A percentile compares a stretch with the other conserved stretches of the same genome.
phyloP scores from a whole-genome alignment of 768 basidiomycete species.

The Mycena latifolia region DNA sequence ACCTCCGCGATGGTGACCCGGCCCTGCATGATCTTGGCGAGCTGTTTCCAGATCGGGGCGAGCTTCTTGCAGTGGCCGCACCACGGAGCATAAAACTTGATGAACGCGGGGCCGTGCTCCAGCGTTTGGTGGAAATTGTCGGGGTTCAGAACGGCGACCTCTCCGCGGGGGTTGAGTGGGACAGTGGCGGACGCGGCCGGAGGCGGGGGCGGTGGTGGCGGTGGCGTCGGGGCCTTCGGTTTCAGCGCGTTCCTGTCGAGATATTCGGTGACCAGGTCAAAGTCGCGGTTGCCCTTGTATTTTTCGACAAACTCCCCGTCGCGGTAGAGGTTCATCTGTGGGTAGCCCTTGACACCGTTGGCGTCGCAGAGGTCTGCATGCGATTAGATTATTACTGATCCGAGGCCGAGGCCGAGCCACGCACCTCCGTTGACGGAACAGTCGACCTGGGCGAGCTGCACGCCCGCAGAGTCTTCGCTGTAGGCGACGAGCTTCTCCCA shows the following conservation, averaged over 20 bases:
- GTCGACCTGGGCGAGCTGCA: conserved; percentile 86
- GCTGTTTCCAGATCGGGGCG: conserved; percentile 82
- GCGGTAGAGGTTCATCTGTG: conserved; percentile 79
- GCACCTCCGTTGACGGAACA: conserved; percentile 82
- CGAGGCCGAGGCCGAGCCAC: conserved; percentile 42
- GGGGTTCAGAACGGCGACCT: conserved; percentile 50
- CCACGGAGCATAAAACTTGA: conserved; percentile 93
- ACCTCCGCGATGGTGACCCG: conserved; percentile 87
- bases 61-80: conserved; percentile 98
- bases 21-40: conserved; percentile 78
- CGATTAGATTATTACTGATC: neutral
- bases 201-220: conserved; percentile 23
- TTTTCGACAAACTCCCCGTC: conserved; percentile 72
- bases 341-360: conserved; percentile 80
- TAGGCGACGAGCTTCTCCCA: conserved; percentile 79
- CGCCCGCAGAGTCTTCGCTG: conserved; percentile 54
- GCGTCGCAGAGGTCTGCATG: conserved; percentile 81
- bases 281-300: conserved; percentile 67
- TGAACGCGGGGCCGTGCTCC: conserved; percentile 59
- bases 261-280: conserved; percentile 68
- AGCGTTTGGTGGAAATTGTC: conserved; percentile 55
- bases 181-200: conserved; percentile 24
- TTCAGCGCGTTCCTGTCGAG: conserved; percentile 51
- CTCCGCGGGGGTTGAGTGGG: conserved; percentile 50
- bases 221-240: conserved; percentile 31